phyloP scores from a whole-genome alignment of 441 rosid genomes.

The Syzygium syzygioides region DNA sequence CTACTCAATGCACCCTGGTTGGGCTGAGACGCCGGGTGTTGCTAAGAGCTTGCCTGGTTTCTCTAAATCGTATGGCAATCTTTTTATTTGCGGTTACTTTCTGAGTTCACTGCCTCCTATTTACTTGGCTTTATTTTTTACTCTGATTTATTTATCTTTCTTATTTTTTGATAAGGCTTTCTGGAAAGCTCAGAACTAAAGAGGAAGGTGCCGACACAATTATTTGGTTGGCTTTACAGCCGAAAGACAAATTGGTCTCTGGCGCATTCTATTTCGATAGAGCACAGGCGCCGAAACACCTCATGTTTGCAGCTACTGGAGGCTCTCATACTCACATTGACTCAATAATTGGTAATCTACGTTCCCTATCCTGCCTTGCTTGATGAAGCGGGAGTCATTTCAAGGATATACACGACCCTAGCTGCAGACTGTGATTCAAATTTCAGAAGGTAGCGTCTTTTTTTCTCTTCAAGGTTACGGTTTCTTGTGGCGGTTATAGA shows the following conservation, averaged over 20 bases:
- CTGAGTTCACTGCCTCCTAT: not conserved
- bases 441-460: not conserved
- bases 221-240: slow-evolving; percentile 76
- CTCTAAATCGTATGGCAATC: slow-evolving; percentile 32
- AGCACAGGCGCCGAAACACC: slow-evolving; percentile 68
- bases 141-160: not conserved
- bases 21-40: slow-evolving; percentile 89
- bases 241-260: slow-evolving; percentile 60
- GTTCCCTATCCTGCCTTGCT: slow-evolving; percentile 27
- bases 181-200: slow-evolving; percentile 74
- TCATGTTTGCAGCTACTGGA: slow-evolving; percentile 57
- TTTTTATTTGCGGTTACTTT: not conserved
- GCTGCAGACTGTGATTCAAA: not conserved
- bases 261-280: slow-evolving; percentile 84
- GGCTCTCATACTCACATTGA: slow-evolving; percentile 44
- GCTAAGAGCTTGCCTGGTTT: slow-evolving; percentile 67
- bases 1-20: slow-evolving; percentile 94
- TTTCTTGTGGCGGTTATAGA: not conserved
- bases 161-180: slow-evolving; percentile 24
- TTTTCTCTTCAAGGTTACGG: not conserved
- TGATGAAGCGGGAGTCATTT: not conserved
- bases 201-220: slow-evolving; percentile 87
- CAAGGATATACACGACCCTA: not conserved
- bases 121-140: not conserved
- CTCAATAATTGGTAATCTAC: slow-evolving; percentile 38